Conservation (phyloP, 1,139 yeast genomes). For the Geotrichum candidum region DNA sequence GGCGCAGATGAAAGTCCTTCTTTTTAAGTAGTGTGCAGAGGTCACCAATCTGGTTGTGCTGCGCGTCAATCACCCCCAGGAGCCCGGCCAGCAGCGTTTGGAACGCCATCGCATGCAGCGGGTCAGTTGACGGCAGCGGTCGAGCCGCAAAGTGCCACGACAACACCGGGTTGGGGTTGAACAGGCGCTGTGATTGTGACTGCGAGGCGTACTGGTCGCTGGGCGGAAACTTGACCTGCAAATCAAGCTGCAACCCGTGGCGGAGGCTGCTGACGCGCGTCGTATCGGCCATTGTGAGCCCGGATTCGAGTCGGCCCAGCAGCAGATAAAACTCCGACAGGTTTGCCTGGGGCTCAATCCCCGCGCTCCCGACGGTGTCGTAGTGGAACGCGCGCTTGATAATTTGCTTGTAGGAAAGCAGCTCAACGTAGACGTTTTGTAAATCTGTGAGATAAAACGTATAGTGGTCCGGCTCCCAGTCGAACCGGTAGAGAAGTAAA, state of each 20-base stretch:
- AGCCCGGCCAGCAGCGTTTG: slow-evolving; percentile 12
- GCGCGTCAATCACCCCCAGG: slow-evolving; percentile 11
- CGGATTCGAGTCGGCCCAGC: neutral
- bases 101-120: neutral
- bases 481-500: slow-evolving; percentile 11
- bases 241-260: neutral
- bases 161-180: neutral
- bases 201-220: neutral
- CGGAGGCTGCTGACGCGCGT: neutral
- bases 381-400: slow-evolving; percentile 3
- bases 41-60: slow-evolving; percentile 9
- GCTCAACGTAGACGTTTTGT: slow-evolving; percentile 6
- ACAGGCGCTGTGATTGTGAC: neutral
- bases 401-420: slow-evolving; percentile 5
- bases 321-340: neutral
- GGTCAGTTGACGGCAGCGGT: neutral
- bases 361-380: neutral
- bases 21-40: slow-evolving; percentile 5
- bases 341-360: slow-evolving; percentile 3
- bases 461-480: slow-evolving; percentile 8
- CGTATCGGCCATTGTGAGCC: neutral
- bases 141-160: slow-evolving; percentile 4
- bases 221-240: neutral
- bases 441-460: slow-evolving; percentile 11
- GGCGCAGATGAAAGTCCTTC: slow-evolving; percentile 13